Conservation (phyloP, 2,329 filamentous ascomycete species). For the Colletotrichum sp. region DNA sequence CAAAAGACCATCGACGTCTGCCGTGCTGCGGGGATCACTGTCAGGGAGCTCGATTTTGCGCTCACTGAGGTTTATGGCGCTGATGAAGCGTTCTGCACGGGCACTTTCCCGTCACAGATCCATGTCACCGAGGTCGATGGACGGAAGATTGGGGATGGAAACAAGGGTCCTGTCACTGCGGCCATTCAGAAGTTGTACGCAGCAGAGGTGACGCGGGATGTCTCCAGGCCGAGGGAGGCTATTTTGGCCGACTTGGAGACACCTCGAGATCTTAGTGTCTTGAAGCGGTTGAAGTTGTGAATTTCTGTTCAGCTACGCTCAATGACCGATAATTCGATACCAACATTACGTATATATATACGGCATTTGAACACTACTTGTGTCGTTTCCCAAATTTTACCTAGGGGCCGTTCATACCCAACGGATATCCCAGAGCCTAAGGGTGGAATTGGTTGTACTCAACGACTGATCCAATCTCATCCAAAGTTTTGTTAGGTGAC, state of each 20-base stretch:
- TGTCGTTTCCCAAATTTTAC: neutral
- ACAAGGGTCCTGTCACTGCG: conserved; percentile 26
- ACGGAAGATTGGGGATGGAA: conserved; percentile 26
- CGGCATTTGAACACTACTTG: neutral
- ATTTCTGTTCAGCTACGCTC: neutral
- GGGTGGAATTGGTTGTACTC: neutral
- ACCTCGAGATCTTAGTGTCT: conserved; percentile 26
- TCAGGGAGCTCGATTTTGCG: conserved; percentile 32
- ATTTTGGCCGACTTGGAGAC: conserved; percentile 27
- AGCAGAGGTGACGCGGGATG: conserved; percentile 25
- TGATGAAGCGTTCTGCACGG: conserved; percentile 34
- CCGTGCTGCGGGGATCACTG: conserved; percentile 26
- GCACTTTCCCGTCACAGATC: conserved; percentile 32
- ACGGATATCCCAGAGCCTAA: neutral
- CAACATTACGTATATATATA: neutral
- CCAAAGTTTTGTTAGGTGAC: neutral
- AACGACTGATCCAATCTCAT: fast-evolving
- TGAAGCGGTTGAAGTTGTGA: neutral
- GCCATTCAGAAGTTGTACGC: conserved; percentile 28
- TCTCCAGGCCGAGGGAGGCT: conserved; percentile 23
- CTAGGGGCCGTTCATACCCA: neutral
- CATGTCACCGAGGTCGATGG: conserved; percentile 30
- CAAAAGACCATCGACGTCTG: conserved; percentile 35
- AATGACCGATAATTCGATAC: neutral
- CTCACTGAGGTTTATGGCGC: conserved; percentile 34